Evolutionary conservation across 805 yeast genomes (phyloP), one percentile per base, ranked within the genome.

Genomic region (Brettanomyces naardenensis): DNA sequence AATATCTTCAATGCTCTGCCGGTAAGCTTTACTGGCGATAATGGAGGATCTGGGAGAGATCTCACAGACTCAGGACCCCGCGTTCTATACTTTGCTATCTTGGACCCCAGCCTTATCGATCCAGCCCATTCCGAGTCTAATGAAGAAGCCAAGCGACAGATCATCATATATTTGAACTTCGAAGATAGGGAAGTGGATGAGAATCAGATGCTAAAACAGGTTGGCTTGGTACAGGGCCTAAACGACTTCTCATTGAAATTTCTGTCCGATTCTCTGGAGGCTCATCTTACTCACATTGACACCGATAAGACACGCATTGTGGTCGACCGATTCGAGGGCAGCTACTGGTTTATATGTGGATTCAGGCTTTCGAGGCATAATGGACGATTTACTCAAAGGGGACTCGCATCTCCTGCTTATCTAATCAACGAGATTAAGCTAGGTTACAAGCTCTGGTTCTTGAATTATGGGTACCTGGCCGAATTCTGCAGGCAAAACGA

Each of bases 271-370:
- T 26, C 21, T 3, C 18, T 33, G 17, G 10, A n/a, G 9, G 36
- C 34, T 7, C 26, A 19, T 6, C 18, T 42, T 5, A 36, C 23
- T 4, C 33, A 44, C 33, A 48, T 65, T 14, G 66, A 62, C 22
- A 61, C 69, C 4, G 55, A 51, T 35, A 48, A 50, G 28, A 45
- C 64, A 3, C 37, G 68, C 11, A 53, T 58, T 2, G 45, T 65
- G 9, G 45, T 54, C 13, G 56, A 60, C 3, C 39, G 41, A 26
- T 39, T 63, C 14, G 61, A 59, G 26, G 54, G 47, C 7, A 20
- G 38, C n/a, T 59, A 54, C 48, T 62, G 61, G 60, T 56, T 56
- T 33, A 53, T 59, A 5, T 48, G 58, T 46, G 53, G 58, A 26
- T 41, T 53, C 36, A 36, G 45, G 37, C 41, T 53, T 42, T 30